A percentile compares a stretch with the other conserved stretches of the same genome.
Evolutionary conservation across 169 alveolate species (phyloP).

Genomic region (Eimeria tenella): DNA sequence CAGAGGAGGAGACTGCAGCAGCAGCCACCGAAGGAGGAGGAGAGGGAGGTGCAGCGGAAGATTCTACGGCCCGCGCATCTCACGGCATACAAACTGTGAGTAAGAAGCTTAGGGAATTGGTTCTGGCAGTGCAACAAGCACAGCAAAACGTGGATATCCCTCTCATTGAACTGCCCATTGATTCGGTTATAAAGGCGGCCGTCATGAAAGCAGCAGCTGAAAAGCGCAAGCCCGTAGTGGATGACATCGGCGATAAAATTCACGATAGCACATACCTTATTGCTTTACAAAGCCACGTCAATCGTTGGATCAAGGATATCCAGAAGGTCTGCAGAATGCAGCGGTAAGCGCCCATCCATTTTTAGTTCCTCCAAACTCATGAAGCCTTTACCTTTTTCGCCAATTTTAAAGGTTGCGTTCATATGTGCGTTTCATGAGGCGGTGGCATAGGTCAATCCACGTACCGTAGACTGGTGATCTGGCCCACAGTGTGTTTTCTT

Average conservation of each 20-base stretch:
- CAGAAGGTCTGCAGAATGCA: constrained; percentile 87
- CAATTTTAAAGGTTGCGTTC: neutral
- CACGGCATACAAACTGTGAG: constrained; percentile 84
- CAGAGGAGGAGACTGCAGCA: constrained; percentile 63
- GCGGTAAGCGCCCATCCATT: constrained; percentile 56
- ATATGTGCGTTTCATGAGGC: neutral
- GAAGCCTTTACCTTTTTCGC: neutral
- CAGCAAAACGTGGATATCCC: constrained; percentile 95
- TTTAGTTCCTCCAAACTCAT: neutral
- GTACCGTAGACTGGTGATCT: neutral
- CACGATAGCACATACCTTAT: constrained; percentile 81
- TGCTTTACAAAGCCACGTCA: constrained; percentile 86
- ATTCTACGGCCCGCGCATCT: constrained; percentile 29
- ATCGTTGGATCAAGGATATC: constrained; percentile 89
- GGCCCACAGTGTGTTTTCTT: neutral
- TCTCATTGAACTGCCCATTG: constrained; percentile 90
- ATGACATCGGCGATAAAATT: constrained; percentile 81
- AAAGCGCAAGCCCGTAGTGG: constrained; percentile 36
- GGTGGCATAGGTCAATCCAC: neutral
- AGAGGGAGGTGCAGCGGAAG: constrained; percentile 49
- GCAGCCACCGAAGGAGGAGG: constrained; percentile 70
- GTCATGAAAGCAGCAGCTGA: constrained; percentile 85
- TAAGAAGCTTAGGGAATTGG: constrained; percentile 90
- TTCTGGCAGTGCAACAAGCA: constrained; percentile 94
- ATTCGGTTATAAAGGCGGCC: constrained; percentile 90